Evolutionary conservation across 495 filamentous ascomycete genomes (phyloP).

Genomic region (Penicillium lagena): DNA sequence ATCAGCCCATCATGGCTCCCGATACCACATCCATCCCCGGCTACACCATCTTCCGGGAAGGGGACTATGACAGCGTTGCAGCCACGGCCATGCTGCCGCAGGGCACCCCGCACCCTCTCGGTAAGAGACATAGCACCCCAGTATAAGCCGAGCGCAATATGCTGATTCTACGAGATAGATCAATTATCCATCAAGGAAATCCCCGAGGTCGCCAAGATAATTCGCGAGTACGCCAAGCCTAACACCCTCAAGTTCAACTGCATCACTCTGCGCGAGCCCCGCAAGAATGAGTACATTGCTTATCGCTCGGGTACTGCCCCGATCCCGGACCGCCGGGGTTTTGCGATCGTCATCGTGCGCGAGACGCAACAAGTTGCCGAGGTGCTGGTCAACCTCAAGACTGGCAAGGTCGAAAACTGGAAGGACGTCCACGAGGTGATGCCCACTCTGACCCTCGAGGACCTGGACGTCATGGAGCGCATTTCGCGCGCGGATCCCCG

Average conservation of each 20-base stretch:
- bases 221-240: slow-evolving; percentile 25
- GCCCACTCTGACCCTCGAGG: slow-evolving; percentile 85
- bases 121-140: slow-evolving; percentile 2
- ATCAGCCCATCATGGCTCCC: slow-evolving; percentile 24
- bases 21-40: slow-evolving; percentile 31
- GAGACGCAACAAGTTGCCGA: slow-evolving; percentile 51
- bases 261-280: slow-evolving; percentile 72
- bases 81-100: slow-evolving; percentile 24
- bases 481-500: slow-evolving; percentile 65
- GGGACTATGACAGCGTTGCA: slow-evolving; percentile 28
- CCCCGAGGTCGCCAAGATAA: slow-evolving; percentile 20
- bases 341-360: slow-evolving; percentile 27
- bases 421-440: slow-evolving; percentile 66
- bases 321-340: slow-evolving; percentile 22
- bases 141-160: too few species aligned
- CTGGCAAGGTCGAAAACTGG: slow-evolving; percentile 64
- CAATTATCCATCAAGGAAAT: slow-evolving; percentile 30
- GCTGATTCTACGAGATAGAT: slow-evolving; percentile 7
- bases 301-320: slow-evolving; percentile 58
- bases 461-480: slow-evolving; percentile 76
- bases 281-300: slow-evolving; percentile 68
- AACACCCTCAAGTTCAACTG: slow-evolving; percentile 69
- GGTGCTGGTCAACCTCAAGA: slow-evolving; percentile 67
- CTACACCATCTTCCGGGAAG: slow-evolving; percentile 30
- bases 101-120: slow-evolving; percentile 23